These are phyloP conservation scores for Auxenochlorella pyrenoidosa DNA, from an alignment of 139 green algal species.

Conservation along the genomic window DNA sequence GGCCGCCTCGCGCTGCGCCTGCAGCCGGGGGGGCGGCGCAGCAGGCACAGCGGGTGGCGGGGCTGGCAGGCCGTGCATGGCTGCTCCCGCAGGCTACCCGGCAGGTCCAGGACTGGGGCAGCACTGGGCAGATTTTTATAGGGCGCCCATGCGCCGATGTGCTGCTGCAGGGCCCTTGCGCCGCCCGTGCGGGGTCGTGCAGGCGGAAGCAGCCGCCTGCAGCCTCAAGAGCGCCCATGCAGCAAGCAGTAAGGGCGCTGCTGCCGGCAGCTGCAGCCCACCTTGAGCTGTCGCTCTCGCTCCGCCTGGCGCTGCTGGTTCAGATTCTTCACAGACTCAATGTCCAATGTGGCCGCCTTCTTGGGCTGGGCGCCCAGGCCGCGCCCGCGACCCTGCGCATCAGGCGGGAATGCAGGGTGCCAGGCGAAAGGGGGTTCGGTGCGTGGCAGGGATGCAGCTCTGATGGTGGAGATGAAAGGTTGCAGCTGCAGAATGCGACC, in stretches of 20 bases:
- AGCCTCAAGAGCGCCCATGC: background rate
- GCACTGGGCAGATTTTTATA: too few relatives aligned
- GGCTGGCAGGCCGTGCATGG: background rate
- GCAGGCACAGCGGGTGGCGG: too few relatives aligned
- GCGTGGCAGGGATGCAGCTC: background rate
- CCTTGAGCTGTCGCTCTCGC: background rate
- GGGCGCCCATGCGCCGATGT: too few relatives aligned
- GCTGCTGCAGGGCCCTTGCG: too few relatives aligned
- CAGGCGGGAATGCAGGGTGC: background rate
- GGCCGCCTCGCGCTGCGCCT: background rate
- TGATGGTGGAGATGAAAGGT: background rate
- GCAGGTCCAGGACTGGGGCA: too few relatives aligned
- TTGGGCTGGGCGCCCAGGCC: background rate
- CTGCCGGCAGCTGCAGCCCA: background rate
- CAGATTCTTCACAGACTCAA: background rate
- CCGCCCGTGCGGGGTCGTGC: too few relatives aligned
- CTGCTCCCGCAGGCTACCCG: background rate
- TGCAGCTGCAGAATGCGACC: background rate
- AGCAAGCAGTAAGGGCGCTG: background rate
- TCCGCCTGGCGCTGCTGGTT: conserved; percentile 6
- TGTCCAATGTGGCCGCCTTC: conserved; percentile 14
- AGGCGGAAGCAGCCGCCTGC: background rate
- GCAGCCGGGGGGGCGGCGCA: background rate
- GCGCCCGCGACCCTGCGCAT: background rate
- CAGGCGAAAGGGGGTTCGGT: background rate